Conservation (phyloP, 164 flowering plant genomes). For the Euptelea pleiosperma region DNA sequence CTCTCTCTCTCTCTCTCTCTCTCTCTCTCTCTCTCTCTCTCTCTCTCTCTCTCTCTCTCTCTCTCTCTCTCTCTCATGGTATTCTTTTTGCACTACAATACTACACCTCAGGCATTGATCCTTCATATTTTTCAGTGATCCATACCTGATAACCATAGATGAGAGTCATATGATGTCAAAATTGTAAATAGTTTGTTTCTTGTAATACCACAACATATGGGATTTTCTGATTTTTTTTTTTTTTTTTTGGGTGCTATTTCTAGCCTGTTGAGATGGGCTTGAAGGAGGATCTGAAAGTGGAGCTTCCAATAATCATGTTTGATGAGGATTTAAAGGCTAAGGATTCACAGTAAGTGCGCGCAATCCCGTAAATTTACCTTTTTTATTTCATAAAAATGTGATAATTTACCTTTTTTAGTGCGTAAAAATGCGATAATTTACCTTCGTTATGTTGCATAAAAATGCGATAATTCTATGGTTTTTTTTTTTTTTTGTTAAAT, state of each 20-base stretch:
- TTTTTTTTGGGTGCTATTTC: conserved; percentile 7
- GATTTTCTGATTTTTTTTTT: background rate
- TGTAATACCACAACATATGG: background rate
- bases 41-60: background rate
- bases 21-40: background rate
- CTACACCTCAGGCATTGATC: too few species aligned
- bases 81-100: too few species aligned
- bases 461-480: background rate
- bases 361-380: too few species aligned
- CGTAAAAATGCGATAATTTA: too few species aligned
- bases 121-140: too few species aligned
- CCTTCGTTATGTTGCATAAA: too few species aligned
- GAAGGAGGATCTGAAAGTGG: conserved; percentile 50
- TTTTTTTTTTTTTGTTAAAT: background rate
- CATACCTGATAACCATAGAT: too few species aligned
- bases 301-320: conserved; percentile 54
- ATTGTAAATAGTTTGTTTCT: background rate
- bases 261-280: conserved; percentile 44
- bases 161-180: too few species aligned
- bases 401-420: too few species aligned
- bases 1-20: conserved; percentile 5
- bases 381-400: too few species aligned
- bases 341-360: conserved; percentile 72
- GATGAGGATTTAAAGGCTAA: conserved; percentile 52
- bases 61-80: too few species aligned